Base-by-base conservation (phyloP, 495 filamentous ascomycete species). In the Darksidea phi region DNA sequence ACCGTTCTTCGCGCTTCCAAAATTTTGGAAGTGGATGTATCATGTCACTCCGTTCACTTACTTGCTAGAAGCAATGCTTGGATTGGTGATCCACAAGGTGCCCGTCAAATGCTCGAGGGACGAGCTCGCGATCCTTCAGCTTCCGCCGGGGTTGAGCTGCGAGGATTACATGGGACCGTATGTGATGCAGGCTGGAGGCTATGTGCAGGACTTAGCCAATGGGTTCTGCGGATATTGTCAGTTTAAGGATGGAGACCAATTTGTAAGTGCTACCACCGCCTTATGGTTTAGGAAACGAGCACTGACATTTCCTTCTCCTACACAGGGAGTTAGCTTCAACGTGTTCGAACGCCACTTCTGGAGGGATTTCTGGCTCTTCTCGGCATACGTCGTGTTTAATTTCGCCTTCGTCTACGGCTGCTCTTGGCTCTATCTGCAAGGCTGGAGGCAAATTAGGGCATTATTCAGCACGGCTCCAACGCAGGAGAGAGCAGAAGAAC, bases 11-110 rank as follows among this genome's bases (percentile, higher is more conserved):
- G 76, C 81, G 61, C 71, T 89, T 32, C 75, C 79, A n/a, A 80
- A 82, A 36, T 89, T 91, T 74, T 93, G 88, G 88, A 80, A 82
- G 73, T 91, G 86, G 85, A 78, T 88, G 65, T 93, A 91, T 76
- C 90, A 82, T 67, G 72, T 87, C 53, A 88, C 88, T 73, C 86
- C 79, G 0, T 79, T 78, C 4, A 90, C 74, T 54, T 82, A 81
- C 66, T 75, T 82, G 6, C 77, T 82, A 34, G 79, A 79, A 17
- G 74, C 77, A 2, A 71, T 80, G 2, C 63, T 80, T 11, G 76
- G 71, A 18, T 73, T 77, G 28, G 71, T 77, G 0, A 67, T 74
- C 26, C 79, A 71, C 71, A 73, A 74, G 28, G 70, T 73, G 20
- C 57, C 73, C 24, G 47, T 68, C 13, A 53, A 42, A 3, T 66